Evolutionary conservation across 305 asterid species (phyloP).

Genomic region (Fraxinus dipetala): DNA sequence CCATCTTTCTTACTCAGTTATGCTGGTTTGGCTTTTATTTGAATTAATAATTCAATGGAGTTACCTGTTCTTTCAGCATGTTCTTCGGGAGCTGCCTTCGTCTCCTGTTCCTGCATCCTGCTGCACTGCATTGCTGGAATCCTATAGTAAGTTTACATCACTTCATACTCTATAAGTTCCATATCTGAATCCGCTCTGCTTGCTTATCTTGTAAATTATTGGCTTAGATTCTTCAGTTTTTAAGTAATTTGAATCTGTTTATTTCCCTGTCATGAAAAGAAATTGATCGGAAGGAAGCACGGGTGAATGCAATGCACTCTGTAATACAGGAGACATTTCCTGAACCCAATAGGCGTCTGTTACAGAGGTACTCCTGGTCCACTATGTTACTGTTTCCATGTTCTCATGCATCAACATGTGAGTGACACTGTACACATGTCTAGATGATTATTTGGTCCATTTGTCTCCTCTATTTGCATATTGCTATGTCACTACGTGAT

Average conservation of each 20-base stretch:
- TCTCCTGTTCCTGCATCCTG: constrained; percentile 99
- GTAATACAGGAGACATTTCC: constrained; percentile 91
- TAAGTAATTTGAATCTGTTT: constrained; percentile 22
- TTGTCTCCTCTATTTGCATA: constrained; percentile 14
- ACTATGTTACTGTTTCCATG: constrained; percentile 15
- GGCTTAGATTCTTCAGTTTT: constrained; percentile 13
- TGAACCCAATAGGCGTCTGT: constrained; percentile 91
- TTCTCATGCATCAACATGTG: constrained; percentile 5
- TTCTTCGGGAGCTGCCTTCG: constrained; percentile 97
- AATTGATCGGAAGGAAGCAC: constrained; percentile 82
- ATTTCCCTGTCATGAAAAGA: constrained; percentile 43
- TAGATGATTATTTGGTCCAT: constrained; percentile 10
- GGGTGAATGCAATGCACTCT: constrained; percentile 78
- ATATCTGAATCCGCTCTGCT: constrained; percentile 13
- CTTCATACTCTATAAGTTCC: constrained; percentile 7
- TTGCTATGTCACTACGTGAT: constrained; percentile 12
- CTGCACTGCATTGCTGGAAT: constrained; percentile 93
- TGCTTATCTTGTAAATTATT: constrained; percentile 6
- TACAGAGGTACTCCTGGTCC: constrained; percentile 68
- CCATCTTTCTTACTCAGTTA: constrained; percentile 16
- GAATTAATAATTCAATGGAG: constrained; percentile 25
- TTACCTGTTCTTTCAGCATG: constrained; percentile 60
- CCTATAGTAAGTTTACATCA: constrained; percentile 62
- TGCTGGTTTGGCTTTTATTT: constrained; percentile 14
- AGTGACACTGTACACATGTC: neutral